A percentile compares a stretch with the other conserved stretches of the same genome.
Evolutionary conservation across 352 stramenopile genomes (phyloP).

Genomic region (Peronospora farinosa): DNA sequence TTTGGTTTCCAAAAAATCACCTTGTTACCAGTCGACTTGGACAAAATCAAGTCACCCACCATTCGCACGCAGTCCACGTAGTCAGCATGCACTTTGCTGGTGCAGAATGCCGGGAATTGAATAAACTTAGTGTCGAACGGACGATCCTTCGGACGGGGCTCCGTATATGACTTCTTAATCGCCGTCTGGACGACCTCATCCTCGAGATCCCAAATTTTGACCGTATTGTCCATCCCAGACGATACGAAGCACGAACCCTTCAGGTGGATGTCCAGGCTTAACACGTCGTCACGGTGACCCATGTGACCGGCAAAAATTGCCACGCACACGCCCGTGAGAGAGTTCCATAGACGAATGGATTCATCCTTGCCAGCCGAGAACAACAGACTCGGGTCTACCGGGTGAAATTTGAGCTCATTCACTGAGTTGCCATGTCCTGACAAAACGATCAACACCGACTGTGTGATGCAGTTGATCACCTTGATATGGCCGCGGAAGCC

Average conservation of each 20-base stretch:
- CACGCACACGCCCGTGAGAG: slow-evolving; percentile 77
- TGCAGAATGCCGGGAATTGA: slow-evolving; percentile 90
- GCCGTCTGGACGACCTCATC: slow-evolving; percentile 60
- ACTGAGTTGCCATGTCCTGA: slow-evolving; percentile 89
- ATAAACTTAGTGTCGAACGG: slow-evolving; percentile 81
- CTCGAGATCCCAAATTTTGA: slow-evolving; percentile 92
- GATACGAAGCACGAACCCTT: slow-evolving; percentile 85
- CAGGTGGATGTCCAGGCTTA: slow-evolving; percentile 87
- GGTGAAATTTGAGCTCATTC: slow-evolving; percentile 90
- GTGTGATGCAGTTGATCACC: slow-evolving; percentile 74
- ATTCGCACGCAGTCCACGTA: slow-evolving; percentile 88
- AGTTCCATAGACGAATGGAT: slow-evolving; percentile 90
- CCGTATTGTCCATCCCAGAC: slow-evolving; percentile 89
- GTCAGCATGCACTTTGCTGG: slow-evolving; percentile 87
- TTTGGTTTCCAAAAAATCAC: slow-evolving; percentile 91
- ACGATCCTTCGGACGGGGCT: slow-evolving; percentile 48
- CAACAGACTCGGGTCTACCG: slow-evolving; percentile 83
- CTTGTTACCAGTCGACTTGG: slow-evolving; percentile 82
- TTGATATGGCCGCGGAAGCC: slow-evolving; percentile 78
- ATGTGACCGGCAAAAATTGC: slow-evolving; percentile 90
- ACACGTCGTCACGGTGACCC: slow-evolving; percentile 86
- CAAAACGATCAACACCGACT: slow-evolving; percentile 71
- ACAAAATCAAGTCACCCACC: slow-evolving; percentile 70
- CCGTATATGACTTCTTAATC: slow-evolving; percentile 71
- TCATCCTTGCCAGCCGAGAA: slow-evolving; percentile 91